Percentiles rank a stretch among this genome's conserved stretches.
Evolutionary conservation across 176 grass and related monocot species (phyloP).

Genomic region (Zea luxurians): DNA sequence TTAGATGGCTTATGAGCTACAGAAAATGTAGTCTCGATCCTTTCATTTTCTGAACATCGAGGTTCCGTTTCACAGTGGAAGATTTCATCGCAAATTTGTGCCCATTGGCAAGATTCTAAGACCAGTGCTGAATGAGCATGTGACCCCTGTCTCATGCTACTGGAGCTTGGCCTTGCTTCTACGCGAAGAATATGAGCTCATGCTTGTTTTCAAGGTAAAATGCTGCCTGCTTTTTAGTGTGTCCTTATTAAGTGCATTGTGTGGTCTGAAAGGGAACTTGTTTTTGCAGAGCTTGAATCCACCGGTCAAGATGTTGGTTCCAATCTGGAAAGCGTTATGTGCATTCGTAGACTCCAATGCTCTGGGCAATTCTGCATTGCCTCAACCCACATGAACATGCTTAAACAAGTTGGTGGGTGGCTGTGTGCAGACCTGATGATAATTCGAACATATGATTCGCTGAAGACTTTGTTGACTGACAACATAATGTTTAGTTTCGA

Average conservation of each 20-base stretch:
- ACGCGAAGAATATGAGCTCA: constrained; percentile 46
- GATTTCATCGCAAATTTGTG: constrained; percentile 54
- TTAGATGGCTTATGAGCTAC: neutral
- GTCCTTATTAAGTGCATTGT: neutral
- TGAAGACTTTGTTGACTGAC: constrained; percentile 21
- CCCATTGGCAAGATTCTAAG: constrained; percentile 62
- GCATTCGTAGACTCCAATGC: constrained; percentile 32
- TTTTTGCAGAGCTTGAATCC: constrained; percentile 57
- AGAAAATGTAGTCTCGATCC: neutral
- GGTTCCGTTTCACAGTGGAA: constrained; percentile 40
- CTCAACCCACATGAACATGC: neutral
- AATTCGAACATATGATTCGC: neutral
- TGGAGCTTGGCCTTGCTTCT: constrained; percentile 73
- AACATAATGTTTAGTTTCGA: neutral
- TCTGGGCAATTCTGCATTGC: neutral
- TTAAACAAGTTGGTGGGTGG: neutral
- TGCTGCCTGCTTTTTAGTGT: neutral
- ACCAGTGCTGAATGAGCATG: constrained; percentile 63
- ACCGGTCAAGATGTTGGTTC: constrained; percentile 61
- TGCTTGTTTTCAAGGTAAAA: constrained; percentile 59
- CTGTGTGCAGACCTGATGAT: neutral
- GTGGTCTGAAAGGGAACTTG: constrained; percentile 2
- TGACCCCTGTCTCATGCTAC: constrained; percentile 70
- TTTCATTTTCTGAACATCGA: constrained; percentile 7
- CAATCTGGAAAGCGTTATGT: constrained; percentile 65